phyloP scores from a whole-genome alignment of 805 yeast species.

The Peterozyma xylosa region DNA sequence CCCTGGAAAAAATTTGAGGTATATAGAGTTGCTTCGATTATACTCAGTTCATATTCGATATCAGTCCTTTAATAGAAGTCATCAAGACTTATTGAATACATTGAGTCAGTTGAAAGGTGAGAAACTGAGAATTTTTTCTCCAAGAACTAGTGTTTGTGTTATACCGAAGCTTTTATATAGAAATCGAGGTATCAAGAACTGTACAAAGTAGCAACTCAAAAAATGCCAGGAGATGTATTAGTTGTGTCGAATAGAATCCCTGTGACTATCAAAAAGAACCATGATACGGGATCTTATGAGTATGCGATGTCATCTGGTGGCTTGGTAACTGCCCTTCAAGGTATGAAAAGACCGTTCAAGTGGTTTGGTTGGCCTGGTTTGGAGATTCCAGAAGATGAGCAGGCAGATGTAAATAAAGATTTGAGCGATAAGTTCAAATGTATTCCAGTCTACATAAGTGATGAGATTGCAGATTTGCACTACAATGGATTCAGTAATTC shows the following conservation, averaged over 20 bases:
- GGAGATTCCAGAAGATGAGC: conserved; percentile 75
- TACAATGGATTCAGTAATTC: conserved; percentile 95
- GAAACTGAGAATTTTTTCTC: no score
- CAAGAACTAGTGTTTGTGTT: no score
- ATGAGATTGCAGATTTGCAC: conserved; percentile 89
- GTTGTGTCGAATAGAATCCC: conserved; percentile 95
- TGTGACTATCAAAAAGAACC: conserved; percentile 71
- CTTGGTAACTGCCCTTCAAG: conserved; percentile 90
- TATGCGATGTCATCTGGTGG: conserved; percentile 97
- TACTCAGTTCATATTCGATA: no score
- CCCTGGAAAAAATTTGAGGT: no score
- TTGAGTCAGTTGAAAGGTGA: no score
- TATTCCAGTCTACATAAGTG: conserved; percentile 81
- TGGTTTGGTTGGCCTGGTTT: conserved; percentile 99
- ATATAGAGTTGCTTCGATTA: no score
- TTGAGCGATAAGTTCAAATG: conserved; percentile 76
- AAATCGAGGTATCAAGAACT: no score
- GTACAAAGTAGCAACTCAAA: background rate
- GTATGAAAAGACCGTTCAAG: conserved; percentile 81
- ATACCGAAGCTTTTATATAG: no score
- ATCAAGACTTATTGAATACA: no score
- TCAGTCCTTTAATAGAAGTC: no score
- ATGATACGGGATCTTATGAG: conserved; percentile 52
- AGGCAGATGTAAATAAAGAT: conserved; percentile 60
- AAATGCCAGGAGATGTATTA: conserved; percentile 54